Evolutionary conservation across 2,329 filamentous ascomycete genomes (phyloP), one percentile per base, ranked within the genome.

Genomic region (Simplicillium sp.): DNA sequence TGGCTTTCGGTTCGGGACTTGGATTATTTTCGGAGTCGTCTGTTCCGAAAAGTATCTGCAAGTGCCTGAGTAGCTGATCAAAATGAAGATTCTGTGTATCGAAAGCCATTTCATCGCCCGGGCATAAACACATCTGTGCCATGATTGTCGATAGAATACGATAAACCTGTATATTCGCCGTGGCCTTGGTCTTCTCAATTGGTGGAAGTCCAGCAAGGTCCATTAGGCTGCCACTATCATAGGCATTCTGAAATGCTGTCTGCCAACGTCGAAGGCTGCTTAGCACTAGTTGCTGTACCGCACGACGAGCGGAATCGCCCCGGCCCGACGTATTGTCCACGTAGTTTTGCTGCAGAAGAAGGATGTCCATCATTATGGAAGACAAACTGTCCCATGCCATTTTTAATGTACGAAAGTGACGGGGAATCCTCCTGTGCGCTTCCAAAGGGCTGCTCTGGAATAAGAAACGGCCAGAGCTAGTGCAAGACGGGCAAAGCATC

Each of bases 101-200:
- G 37, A 58, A 71, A 9, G 53, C 48, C 3, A 43, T 49, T 44
- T 70, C 64, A 35, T 60, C 51, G 7, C 38, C 35, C 3, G 46
- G 43, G 1, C 44, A 44, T 0, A 66, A 50, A 37, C 57, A 61
- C 0, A 59, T 60, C 4, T 57, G 50, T 11, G 53, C 52, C 59
- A 71, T 68, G 41, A 74, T 64, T 4, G 46, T 52, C 1, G 61
- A 58, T 62, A 73, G 61, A 38, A 51, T 56, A 46, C 71, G 56
- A 1, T 44, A 40, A 35, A 61, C 50, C 14, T 39, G 16, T 25
- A 14, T 25, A 37, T 37, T 11, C 20, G 20, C 20, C 20, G 20
- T 15, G 11, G 25, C 15, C 36, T 6, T 28, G 15, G 11, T 37
- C 14, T 49, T 45, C 7, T 42, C 46, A n/a, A 43, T 44, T 2